These are phyloP conservation scores for Babesia sp. DNA, from an alignment of 169 alveolate species.

Conservation along the genomic window DNA sequence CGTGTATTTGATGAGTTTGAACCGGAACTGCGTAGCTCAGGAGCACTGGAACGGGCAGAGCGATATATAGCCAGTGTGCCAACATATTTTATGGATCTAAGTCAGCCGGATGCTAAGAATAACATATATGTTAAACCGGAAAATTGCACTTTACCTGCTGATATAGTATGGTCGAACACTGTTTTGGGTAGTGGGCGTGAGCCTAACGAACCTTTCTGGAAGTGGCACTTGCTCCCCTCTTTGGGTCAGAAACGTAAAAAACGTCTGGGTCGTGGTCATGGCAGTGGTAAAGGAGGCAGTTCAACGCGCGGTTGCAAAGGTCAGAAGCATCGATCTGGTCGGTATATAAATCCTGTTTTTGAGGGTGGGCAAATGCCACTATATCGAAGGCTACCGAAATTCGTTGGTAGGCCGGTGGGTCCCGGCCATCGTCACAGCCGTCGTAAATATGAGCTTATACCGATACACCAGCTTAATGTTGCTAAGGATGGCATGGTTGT, in stretches of 20 bases:
- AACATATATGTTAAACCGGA: slow-evolving; percentile 65
- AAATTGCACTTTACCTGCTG: slow-evolving; percentile 66
- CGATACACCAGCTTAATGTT: slow-evolving; percentile 68
- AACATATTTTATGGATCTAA: slow-evolving; percentile 70
- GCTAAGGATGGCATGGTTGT: slow-evolving; percentile 67
- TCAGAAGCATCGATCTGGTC: slow-evolving; percentile 78
- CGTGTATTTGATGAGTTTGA: slow-evolving; percentile 50
- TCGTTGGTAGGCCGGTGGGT: slow-evolving; percentile 77
- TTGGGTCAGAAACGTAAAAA: slow-evolving; percentile 70
- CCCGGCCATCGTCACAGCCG: slow-evolving; percentile 72
- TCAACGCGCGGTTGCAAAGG: slow-evolving; percentile 79
- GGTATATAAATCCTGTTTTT: slow-evolving; percentile 70
- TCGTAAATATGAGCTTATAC: slow-evolving; percentile 70
- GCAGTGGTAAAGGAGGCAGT: slow-evolving; percentile 78
- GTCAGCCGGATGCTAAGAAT: slow-evolving; percentile 70
- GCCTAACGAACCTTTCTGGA: slow-evolving; percentile 65
- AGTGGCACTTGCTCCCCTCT: slow-evolving; percentile 68
- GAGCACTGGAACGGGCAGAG: slow-evolving; percentile 54
- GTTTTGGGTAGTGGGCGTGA: slow-evolving; percentile 76
- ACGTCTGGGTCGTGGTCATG: slow-evolving; percentile 80
- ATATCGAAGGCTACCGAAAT: slow-evolving; percentile 77
- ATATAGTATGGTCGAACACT: slow-evolving; percentile 71
- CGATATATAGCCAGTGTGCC: slow-evolving; percentile 65
- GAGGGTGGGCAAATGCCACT: slow-evolving; percentile 81
- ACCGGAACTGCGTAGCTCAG: slow-evolving; percentile 28